A percentile compares a stretch with the other conserved stretches of the same genome.
Conservation (phyloP, 352 stramenopile genomes). For the Globisporangium splendens region DNA sequence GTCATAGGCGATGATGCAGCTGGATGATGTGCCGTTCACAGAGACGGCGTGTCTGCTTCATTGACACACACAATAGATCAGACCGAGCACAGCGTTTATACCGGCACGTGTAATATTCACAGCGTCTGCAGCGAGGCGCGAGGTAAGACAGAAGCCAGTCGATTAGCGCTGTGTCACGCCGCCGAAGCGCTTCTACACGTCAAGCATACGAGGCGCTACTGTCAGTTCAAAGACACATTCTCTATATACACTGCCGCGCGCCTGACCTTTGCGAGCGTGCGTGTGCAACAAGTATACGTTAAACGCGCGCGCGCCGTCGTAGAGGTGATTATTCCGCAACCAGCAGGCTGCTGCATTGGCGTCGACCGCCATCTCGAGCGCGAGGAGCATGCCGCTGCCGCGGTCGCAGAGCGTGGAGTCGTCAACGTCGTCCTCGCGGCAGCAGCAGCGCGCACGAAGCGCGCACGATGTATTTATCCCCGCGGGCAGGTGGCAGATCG, state of each 20-base stretch:
- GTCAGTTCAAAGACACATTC: no score
- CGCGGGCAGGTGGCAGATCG: slow-evolving; percentile 52
- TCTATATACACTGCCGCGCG: background rate
- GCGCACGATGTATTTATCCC: slow-evolving; percentile 51
- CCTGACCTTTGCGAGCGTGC: background rate
- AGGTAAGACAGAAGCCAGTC: no score
- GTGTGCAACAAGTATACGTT: background rate
- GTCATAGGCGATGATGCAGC: no score
- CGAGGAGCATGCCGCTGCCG: slow-evolving; percentile 10
- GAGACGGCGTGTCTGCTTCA: no score
- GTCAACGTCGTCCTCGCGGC: background rate
- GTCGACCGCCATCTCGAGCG: slow-evolving; percentile 1
- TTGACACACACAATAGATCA: no score
- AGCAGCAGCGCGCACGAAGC: slow-evolving; percentile 29
- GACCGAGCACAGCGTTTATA: no score
- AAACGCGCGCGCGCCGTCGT: background rate
- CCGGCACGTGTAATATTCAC: no score
- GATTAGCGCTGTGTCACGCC: no score
- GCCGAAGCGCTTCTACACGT: no score
- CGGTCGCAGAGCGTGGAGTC: background rate
- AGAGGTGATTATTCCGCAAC: background rate
- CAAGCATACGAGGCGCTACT: no score
- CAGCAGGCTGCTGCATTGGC: background rate
- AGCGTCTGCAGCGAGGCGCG: no score
- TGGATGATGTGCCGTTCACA: no score